Evolutionary conservation across 257 asterid genomes (phyloP).

Genomic region (Nicotiana benthamiana): DNA sequence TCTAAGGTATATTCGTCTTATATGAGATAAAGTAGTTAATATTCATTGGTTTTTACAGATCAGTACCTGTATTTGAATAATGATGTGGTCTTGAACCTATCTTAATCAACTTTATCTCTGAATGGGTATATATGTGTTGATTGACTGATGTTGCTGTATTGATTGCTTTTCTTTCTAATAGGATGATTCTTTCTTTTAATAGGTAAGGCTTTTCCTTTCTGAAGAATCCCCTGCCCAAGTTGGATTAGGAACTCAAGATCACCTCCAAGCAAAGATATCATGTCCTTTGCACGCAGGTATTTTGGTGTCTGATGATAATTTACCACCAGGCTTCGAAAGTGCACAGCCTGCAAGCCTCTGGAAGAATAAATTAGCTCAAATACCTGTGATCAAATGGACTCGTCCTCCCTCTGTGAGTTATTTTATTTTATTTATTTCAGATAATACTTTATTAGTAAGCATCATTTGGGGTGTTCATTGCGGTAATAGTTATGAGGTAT

Average conservation of each 20-base stretch:
- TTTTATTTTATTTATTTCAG: not conserved
- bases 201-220: slow-evolving; percentile 77
- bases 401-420: slow-evolving; percentile 65
- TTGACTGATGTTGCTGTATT: not conserved
- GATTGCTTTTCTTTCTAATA: not conserved
- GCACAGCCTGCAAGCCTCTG: slow-evolving; percentile 42
- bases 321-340: slow-evolving; percentile 91
- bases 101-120: not conserved
- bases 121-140: not conserved
- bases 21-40: not conserved
- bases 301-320: slow-evolving; percentile 52
- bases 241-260: slow-evolving; percentile 61
- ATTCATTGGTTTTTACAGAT: not conserved
- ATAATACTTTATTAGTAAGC: not conserved
- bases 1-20: not conserved
- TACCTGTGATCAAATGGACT: slow-evolving; percentile 64
- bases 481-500: not conserved
- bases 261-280: slow-evolving; percentile 68
- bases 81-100: not conserved
- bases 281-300: slow-evolving; percentile 40
- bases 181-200: slow-evolving; percentile 3
- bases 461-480: not conserved
- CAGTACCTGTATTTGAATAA: not conserved
- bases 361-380: slow-evolving; percentile 49
- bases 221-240: slow-evolving; percentile 86